These are phyloP conservation scores for Penicillium concentricum DNA, from an alignment of 2,329 filamentous ascomycete genomes.

Conservation along the genomic window DNA sequence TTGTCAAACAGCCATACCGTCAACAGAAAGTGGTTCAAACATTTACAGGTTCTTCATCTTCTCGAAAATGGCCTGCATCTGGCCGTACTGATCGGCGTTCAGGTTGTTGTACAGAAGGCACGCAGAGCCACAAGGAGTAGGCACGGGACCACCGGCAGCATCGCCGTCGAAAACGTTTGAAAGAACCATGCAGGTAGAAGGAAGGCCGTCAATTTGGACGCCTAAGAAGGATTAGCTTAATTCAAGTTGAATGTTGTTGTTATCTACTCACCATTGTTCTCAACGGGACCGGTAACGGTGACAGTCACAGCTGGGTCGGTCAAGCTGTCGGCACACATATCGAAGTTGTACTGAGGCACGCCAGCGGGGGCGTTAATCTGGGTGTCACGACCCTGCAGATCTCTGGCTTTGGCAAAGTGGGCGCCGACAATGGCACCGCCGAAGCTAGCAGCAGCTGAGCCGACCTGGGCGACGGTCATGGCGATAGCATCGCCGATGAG, in stretches of 20 bases:
- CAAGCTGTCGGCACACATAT: background rate
- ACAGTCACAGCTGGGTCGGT: background rate
- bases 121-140: background rate
- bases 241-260: background rate
- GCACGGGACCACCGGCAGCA: background rate
- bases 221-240: background rate
- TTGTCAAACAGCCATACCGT: background rate
- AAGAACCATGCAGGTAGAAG: background rate
- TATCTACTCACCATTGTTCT: background rate
- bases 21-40: background rate
- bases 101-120: background rate
- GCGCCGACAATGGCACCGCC: background rate
- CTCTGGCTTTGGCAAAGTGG: background rate
- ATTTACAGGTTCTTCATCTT: background rate
- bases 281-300: background rate
- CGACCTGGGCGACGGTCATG: background rate
- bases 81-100: background rate
- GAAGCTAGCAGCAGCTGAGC: background rate
- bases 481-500: background rate
- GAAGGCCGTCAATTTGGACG: background rate
- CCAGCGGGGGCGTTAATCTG: background rate
- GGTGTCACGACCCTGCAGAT: background rate
- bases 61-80: background rate
- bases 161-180: background rate
- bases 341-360: slow-evolving; percentile 1